Evolutionary conservation across 306 rosid genomes (phyloP).

Genomic region (Acacia acuminata): DNA sequence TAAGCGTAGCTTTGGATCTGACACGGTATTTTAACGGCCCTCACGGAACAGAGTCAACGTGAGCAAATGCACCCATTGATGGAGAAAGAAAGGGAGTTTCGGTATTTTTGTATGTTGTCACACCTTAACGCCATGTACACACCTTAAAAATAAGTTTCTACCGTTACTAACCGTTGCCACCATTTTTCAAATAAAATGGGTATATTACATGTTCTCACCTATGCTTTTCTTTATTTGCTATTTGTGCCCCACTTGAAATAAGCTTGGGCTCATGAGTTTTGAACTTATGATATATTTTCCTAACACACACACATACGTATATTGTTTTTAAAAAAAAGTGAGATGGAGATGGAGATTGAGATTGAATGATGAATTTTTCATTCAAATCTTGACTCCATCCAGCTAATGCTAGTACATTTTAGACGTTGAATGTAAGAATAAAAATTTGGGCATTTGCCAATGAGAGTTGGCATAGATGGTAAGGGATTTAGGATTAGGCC

Average conservation of each 20-base stretch:
- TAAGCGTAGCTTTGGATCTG: background rate
- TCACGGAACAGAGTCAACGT: background rate
- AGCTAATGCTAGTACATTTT: too few species aligned
- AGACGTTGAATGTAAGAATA: too few species aligned
- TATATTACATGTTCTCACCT: background rate
- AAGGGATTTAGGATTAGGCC: too few species aligned
- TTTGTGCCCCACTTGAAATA: background rate
- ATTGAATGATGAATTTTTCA: background rate
- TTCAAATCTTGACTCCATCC: background rate
- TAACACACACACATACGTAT: background rate
- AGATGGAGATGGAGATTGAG: background rate
- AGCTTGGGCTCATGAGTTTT: background rate
- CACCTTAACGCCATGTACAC: background rate
- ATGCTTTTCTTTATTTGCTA: too few species aligned
- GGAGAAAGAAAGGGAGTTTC: background rate
- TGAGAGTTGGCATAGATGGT: too few species aligned
- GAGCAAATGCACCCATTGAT: background rate
- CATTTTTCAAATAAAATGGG: background rate
- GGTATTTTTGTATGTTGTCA: background rate
- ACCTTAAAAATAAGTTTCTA: too few species aligned
- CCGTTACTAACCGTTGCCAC: background rate
- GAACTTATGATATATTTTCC: too few species aligned
- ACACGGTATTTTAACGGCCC: too few species aligned
- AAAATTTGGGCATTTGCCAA: too few species aligned
- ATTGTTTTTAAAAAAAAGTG: too few species aligned